These are phyloP conservation scores for Mortierella sp. DNA, from an alignment of 371 early-diverging fungal genomes.

Conservation along the genomic window DNA sequence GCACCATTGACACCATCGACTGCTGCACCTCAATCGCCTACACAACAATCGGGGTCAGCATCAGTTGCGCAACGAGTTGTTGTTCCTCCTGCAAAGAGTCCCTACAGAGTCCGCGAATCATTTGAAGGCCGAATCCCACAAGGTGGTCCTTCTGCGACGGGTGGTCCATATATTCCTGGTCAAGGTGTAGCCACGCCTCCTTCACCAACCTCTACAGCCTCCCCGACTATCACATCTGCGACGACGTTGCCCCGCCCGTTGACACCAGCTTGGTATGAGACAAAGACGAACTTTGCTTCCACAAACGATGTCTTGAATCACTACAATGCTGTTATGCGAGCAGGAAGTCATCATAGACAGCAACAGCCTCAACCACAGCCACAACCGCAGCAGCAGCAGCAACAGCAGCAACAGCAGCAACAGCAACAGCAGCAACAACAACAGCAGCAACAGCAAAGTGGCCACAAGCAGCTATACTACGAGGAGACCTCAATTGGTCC, in stretches of 20 bases:
- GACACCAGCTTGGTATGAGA: slow-evolving; percentile 49
- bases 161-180: neutral
- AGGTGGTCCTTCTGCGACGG: slow-evolving; percentile 1
- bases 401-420: neutral
- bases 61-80: neutral
- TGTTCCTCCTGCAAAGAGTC: slow-evolving; percentile 23
- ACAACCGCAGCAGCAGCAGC: neutral
- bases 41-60: neutral
- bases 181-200: slow-evolving; percentile 12
- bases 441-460: neutral
- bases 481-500: slow-evolving; percentile 15
- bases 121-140: slow-evolving; percentile 23
- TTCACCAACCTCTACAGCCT: slow-evolving; percentile 29
- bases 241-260: slow-evolving; percentile 44
- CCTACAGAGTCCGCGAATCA: slow-evolving; percentile 27
- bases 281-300: slow-evolving; percentile 39
- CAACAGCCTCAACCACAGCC: slow-evolving; percentile 12
- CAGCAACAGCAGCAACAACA: slow-evolving; percentile 16
- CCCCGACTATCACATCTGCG: slow-evolving; percentile 23
- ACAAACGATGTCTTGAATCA: slow-evolving; percentile 40
- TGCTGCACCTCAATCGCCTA: neutral
- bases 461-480: slow-evolving; percentile 1
- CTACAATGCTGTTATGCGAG: slow-evolving; percentile 41
- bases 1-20: neutral
- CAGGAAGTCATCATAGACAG: slow-evolving; percentile 18